Base-by-base conservation (phyloP, 129 eudicot genomes). In the Flaveria brownii region DNA sequence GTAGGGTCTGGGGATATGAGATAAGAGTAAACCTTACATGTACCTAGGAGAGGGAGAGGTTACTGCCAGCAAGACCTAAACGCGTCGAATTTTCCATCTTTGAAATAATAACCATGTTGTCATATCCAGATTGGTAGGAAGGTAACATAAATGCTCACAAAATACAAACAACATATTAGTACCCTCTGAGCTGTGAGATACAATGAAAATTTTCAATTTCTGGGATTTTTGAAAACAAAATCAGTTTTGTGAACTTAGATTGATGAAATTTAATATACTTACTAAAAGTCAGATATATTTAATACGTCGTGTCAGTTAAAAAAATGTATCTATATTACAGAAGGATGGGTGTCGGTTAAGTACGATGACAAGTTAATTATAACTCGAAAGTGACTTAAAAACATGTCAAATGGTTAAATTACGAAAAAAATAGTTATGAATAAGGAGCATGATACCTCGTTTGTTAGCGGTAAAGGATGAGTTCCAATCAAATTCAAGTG, bases 401-500 rank as follows among this genome's bases (percentile, higher is more conserved):
- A 10, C 33, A 28, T 4, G 4, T 11, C 52, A 3, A 3, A 12
- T 47, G 16, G 52, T 47, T 9, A 47, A 47, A 11, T 3, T 9
- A 45, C 12, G 2, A 1, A 45, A 45, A 45, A 0, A 28, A 45
- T 45, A 10, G 49, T 45, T 45, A 45, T 10, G 49, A 51, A 51
- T 18, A 56, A 56, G 62, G 62, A 18, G 8, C 26, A 52, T 13
- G 9, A 75, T 78, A 90, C 97, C 96, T 87, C 87, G 11, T 87
- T 30, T 15, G 89, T 56, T 33, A 91, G 80, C 56, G 89, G 12
- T 82, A 83, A 66, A 91, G 75, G 64, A 71, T 75, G 26, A 91
- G 82, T 76, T 91, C 87, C 61, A 87, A 91, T 87, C 74, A 91
- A 81, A 46, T 91, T 87, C 74, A 91, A 81, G 52, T 91, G 97